Percentiles rank a stretch among this genome's conserved stretches.
These are phyloP conservation scores for Candida sphagnicola DNA, from an alignment of 805 yeast species.

Conservation along the genomic window DNA sequence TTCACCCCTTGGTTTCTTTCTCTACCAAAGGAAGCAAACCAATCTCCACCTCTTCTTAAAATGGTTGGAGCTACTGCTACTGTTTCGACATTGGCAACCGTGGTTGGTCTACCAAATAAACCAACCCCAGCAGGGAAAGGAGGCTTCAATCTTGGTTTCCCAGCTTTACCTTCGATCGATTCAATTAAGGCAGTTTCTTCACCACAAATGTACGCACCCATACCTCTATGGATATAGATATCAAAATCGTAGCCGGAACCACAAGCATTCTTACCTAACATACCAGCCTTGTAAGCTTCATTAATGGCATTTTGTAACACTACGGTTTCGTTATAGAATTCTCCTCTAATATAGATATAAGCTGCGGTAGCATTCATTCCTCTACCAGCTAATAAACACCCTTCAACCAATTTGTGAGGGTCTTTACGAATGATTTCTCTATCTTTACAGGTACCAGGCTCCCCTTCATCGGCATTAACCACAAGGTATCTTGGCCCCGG, in stretches of 20 bases:
- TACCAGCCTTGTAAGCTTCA: constrained; percentile 80
- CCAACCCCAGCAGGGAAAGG: constrained; percentile 96
- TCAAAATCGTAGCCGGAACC: constrained; percentile 85
- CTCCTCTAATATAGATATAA: constrained; percentile 87
- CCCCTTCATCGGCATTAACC: constrained; percentile 92
- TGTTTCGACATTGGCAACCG: constrained; percentile 89
- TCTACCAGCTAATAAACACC: constrained; percentile 85
- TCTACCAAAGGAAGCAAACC: constrained; percentile 84
- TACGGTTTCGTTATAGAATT: constrained; percentile 78
- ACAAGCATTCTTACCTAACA: constrained; percentile 80
- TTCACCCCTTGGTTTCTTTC: constrained; percentile 83
- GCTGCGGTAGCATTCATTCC: constrained; percentile 95
- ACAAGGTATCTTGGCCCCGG: constrained; percentile 85
- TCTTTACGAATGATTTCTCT: constrained; percentile 88
- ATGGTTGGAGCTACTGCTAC: constrained; percentile 89
- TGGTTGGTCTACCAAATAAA: constrained; percentile 84
- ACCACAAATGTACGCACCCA: constrained; percentile 92
- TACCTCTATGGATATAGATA: constrained; percentile 82
- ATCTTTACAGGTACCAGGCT: constrained; percentile 92
- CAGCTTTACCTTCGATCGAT: constrained; percentile 88
- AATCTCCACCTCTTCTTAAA: constrained; percentile 81
- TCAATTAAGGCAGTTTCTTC: constrained; percentile 90
- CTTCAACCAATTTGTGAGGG: constrained; percentile 88
- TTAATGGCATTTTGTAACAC: constrained; percentile 76
- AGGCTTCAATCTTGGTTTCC: constrained; percentile 90